Percentiles rank a stretch among this genome's conserved stretches.
Evolutionary conservation across 352 stramenopile species (phyloP).

Genomic region (Globisporangium perplexum): DNA sequence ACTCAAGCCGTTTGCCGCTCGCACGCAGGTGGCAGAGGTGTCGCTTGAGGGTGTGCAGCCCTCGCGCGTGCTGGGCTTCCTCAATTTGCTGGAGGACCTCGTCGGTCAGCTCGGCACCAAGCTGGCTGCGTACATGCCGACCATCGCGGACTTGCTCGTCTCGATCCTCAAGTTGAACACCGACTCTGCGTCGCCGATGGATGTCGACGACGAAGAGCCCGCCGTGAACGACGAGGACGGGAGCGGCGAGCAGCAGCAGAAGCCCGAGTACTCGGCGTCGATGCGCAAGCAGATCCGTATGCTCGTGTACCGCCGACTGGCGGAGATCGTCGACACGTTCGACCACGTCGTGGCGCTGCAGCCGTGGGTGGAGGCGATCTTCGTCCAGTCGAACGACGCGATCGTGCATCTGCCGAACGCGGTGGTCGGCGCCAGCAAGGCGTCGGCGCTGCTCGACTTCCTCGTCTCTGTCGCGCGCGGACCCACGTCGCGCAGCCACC

Average conservation of each 20-base stretch:
- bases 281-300: slow-evolving; percentile 83
- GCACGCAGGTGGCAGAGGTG: slow-evolving; percentile 8
- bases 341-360: slow-evolving; percentile 57
- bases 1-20: not conserved
- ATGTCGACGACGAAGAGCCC: slow-evolving; percentile 18
- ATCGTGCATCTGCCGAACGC: slow-evolving; percentile 65
- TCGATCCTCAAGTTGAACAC: slow-evolving; percentile 62
- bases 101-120: slow-evolving; percentile 84
- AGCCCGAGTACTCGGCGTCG: slow-evolving; percentile 24
- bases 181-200: slow-evolving; percentile 16
- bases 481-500: slow-evolving; percentile 26
- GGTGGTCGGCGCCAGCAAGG: slow-evolving; percentile 68
- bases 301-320: slow-evolving; percentile 65
- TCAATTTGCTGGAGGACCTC: slow-evolving; percentile 88
- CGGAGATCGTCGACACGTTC: slow-evolving; percentile 75
- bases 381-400: slow-evolving; percentile 43
- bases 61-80: slow-evolving; percentile 83
- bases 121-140: slow-evolving; percentile 71
- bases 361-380: slow-evolving; percentile 49
- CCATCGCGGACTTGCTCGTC: slow-evolving; percentile 70
- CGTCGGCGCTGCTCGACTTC: slow-evolving; percentile 73
- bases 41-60: slow-evolving; percentile 52
- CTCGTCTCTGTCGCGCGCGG: slow-evolving; percentile 57
- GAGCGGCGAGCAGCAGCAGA: slow-evolving; percentile 4
- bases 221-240: slow-evolving; percentile 12